Evolutionary conservation across 108 stramenopile genomes (phyloP), one percentile per base, ranked within the genome.

Genomic region (Discostella stelligeroides): DNA sequence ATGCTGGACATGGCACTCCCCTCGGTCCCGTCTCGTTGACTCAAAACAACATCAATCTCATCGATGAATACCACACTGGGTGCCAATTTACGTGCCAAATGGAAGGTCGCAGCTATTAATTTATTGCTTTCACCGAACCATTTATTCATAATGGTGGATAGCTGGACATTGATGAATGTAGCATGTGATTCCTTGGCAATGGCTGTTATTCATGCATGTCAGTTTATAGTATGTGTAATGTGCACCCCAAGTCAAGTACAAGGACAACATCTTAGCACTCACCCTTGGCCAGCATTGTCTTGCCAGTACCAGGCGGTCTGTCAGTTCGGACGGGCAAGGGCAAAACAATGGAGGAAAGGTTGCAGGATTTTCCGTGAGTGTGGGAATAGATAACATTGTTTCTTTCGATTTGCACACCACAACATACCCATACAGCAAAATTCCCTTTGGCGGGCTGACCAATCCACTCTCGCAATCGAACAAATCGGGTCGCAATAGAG

Each of bases 101-200:
- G 74, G 79, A 99, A 99, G 9, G 94, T 88, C 14, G 97, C 97
- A 15, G 90, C 81, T 39, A 97, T 91, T 42, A 98, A 57, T 75
- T 98, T 98, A 64, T 98, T 94, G 64, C 84, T 86, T 77, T 99
- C 98, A 7, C 98, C 98, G 59, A 97, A 94, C 88, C 90, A 99
- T 79, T 99, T 99, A 85, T 90, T 86, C 95, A 95, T 85, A 46
- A 97, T 90, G 25, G 94, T 86, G 41, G 85, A 85, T 59, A 96
- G 78, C 55, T 92, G 88, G 29, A 99, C 86, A 59, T 95, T 94
- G 48, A 99, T 77, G 83, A 99, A 98, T 9, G 96, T 91, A 8
- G 98, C 97, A 60, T 91, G 82, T 7, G 87, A 86, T 76, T 99
- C 97, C 71, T 89, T 96, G 47, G 98, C 98, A 68, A 99, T 88